Evolutionary conservation across 2,329 filamentous ascomycete species (phyloP).

Genomic region (Aspergillus sojae): DNA sequence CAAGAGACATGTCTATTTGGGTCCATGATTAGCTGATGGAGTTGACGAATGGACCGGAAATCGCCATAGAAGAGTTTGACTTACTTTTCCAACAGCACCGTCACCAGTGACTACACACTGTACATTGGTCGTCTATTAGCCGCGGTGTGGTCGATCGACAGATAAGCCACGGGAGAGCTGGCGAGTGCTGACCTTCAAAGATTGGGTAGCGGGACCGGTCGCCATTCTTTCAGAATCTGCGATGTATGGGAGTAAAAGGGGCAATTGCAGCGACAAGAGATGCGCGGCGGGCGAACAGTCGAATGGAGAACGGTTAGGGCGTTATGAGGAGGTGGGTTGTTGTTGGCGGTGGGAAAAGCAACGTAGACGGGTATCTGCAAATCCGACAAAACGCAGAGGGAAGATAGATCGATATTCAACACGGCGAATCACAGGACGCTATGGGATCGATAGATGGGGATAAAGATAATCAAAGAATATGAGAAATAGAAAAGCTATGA

Average conservation of each 20-base stretch:
- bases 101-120: constrained; percentile 99
- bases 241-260: not conserved
- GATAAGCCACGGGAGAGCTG: constrained; percentile 10
- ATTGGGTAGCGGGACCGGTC: constrained; percentile 83
- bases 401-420: not conserved
- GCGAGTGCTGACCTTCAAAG: constrained; percentile 72
- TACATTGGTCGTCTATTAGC: constrained; percentile 41
- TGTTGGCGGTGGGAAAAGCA: constrained; percentile 22
- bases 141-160: constrained; percentile 22
- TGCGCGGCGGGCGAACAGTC: not conserved
- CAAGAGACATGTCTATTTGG: constrained; percentile 84
- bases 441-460: not conserved
- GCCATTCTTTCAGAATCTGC: constrained; percentile 55
- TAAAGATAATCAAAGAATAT: not conserved
- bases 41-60: not conserved
- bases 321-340: constrained; percentile 19
- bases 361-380: constrained; percentile 12
- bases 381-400: not conserved
- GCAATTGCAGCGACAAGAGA: not conserved
- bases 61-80: constrained; percentile 28
- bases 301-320: constrained; percentile 10
- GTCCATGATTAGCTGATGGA: constrained; percentile 1
- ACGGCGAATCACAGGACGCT: not conserved
- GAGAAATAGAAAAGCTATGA: not conserved
- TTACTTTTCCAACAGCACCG: constrained; percentile 97